Evolutionary conservation across 164 flowering plant genomes (phyloP).

Genomic region (Berberis thunbergii): DNA sequence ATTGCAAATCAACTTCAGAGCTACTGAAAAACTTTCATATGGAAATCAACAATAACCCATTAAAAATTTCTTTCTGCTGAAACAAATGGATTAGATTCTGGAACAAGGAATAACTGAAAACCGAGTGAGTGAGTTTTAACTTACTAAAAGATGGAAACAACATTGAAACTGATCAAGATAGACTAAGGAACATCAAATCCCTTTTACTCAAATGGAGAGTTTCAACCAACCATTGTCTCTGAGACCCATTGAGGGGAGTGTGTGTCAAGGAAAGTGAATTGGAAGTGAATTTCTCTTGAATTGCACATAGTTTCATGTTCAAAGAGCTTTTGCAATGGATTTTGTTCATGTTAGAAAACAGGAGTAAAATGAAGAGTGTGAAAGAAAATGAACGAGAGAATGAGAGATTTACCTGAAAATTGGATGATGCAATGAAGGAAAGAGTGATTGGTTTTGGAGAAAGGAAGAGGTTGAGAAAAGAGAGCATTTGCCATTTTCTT

Average conservation of each 20-base stretch:
- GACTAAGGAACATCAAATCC: constrained; percentile 49
- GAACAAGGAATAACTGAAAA: background rate
- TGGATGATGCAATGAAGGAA: background rate
- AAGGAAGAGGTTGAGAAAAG: constrained; percentile 26
- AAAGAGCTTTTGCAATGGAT: constrained; percentile 5
- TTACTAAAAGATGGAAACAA: constrained; percentile 37
- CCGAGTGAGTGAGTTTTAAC: background rate
- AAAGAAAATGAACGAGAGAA: background rate
- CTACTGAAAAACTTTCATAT: background rate
- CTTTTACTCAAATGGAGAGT: constrained; percentile 22
- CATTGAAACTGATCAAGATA: constrained; percentile 36
- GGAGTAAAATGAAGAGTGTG: background rate
- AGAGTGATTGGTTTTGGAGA: constrained; percentile 9
- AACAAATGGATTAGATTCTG: no score
- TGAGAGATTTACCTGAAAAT: constrained; percentile 8
- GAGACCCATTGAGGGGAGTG: constrained; percentile 18
- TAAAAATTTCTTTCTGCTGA: no score
- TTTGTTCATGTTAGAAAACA: constrained; percentile 12
- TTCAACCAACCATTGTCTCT: background rate
- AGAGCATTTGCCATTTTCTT: constrained; percentile 22
- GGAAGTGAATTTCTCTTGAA: constrained; percentile 6
- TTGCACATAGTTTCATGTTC: constrained; percentile 14
- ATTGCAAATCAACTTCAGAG: constrained; percentile 46
- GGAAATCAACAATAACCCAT: no score
- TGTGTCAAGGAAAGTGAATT: constrained; percentile 18